Base-by-base conservation (phyloP, 2,329 filamentous ascomycete species). In the Coniochaeta pulveracea region DNA sequence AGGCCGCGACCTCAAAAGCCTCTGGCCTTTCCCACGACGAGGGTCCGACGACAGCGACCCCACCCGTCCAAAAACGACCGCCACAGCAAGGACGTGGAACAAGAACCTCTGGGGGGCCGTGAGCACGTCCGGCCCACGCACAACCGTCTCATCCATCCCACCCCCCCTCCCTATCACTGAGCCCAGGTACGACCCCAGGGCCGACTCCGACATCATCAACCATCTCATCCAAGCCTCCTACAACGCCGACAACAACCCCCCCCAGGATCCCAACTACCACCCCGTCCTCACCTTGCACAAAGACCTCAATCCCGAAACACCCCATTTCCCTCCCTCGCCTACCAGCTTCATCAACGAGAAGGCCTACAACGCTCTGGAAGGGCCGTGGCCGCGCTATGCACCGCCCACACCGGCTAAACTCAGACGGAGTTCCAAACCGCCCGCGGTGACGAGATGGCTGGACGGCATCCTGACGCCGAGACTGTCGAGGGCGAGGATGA, bases 181-280 rank as follows among this genome's bases (percentile, higher is more conserved):
- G 3, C 6, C 4, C 21, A 8, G 21, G 8, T 8, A 8, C 21
- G 21, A 23, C 21, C 8, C 8, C 5, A 22, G 22, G 28, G 22
- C 28, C 18, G 16, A 31, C 18, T 31, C 28, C 4, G 28, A 31
- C 18, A 31, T 31, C 12, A 11, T 31, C 10, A 19, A 31, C 28
- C n/a, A 31, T n/a, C 28, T 31, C n/a, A 14, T 31, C 18, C 28
- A 31, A 11, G 28, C 28, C 17, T 14, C 28, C 18, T 31, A 31
- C 10, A 14, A 17, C 18, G 28, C 28, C 11, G 28, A 31, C 28
- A 18, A 10, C 3, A 18, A 23, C 21, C 8, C 8, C 21, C 8
- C 8, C 21, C 8, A 23, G 8, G n/a, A 23, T n/a, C 8, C 8
- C 21, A 23, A 8, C 21, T 8, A 23, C 21, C 8, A 23, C 21